Evolutionary conservation across 305 asterid species (phyloP).

Genomic region (Withania somnifera): DNA sequence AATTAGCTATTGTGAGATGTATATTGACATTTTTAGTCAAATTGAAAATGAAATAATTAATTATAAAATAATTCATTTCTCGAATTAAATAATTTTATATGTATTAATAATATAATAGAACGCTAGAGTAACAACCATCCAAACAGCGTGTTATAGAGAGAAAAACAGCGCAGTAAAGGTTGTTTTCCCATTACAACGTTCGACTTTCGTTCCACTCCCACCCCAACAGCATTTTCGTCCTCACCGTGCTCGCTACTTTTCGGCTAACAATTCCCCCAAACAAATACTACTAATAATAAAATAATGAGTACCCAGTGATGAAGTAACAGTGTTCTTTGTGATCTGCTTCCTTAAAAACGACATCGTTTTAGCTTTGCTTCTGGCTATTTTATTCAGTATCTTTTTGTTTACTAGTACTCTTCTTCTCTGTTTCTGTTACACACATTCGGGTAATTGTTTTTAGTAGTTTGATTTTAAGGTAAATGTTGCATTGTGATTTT

Average conservation of each 20-base stretch:
- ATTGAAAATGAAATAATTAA: no score
- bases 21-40: no score
- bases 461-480: not conserved
- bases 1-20: no score
- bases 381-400: not conserved
- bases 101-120: no score
- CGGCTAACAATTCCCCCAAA: not conserved
- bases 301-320: not conserved
- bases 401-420: not conserved
- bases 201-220: constrained; percentile 11
- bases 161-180: not conserved
- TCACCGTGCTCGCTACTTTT: not conserved
- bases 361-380: not conserved
- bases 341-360: not conserved
- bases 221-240: not conserved
- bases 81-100: no score
- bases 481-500: not conserved
- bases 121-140: no score
- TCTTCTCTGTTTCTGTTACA: not conserved
- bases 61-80: no score
- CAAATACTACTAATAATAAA: no score
- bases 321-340: not conserved
- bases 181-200: constrained; percentile 32
- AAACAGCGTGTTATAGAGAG: not conserved
- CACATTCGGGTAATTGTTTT: not conserved